Percentiles rank a stretch among this genome's conserved stretches.
Evolutionary conservation across 495 filamentous ascomycete species (phyloP).

Genomic region (Podospora sp.): DNA sequence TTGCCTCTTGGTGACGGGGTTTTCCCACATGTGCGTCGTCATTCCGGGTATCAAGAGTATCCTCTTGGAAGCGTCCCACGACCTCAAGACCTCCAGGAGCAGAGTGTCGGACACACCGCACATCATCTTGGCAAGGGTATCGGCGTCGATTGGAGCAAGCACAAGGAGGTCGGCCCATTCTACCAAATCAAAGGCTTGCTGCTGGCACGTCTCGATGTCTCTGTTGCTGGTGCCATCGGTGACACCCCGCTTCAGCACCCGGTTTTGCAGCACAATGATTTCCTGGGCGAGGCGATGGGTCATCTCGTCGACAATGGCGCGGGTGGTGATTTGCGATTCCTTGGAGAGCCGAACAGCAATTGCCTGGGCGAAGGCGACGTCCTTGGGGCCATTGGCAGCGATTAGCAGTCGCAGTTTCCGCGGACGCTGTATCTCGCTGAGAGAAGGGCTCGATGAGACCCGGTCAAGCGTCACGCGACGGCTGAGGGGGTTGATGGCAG

Average conservation of each 20-base stretch:
- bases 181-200: slow-evolving; percentile 68
- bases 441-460: slow-evolving; percentile 36
- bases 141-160: slow-evolving; percentile 80
- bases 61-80: slow-evolving; percentile 83
- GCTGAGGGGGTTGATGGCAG: not conserved
- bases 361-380: slow-evolving; percentile 55
- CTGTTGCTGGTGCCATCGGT: slow-evolving; percentile 34
- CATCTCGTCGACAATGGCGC: slow-evolving; percentile 57
- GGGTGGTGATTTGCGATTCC: slow-evolving; percentile 55
- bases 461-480: slow-evolving; percentile 15
- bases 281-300: slow-evolving; percentile 55
- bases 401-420: slow-evolving; percentile 53
- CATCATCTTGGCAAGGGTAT: slow-evolving; percentile 80
- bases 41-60: slow-evolving; percentile 81
- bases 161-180: slow-evolving; percentile 88
- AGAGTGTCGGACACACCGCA: slow-evolving; percentile 74
- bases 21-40: slow-evolving; percentile 81
- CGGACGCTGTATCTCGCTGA: slow-evolving; percentile 46
- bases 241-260: slow-evolving; percentile 33
- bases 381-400: slow-evolving; percentile 54
- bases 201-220: slow-evolving; percentile 49
- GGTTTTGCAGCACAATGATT: slow-evolving; percentile 53
- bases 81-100: slow-evolving; percentile 71
- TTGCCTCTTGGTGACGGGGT: slow-evolving; percentile 81
- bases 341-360: slow-evolving; percentile 59